Base-by-base conservation (phyloP, 768 basidiomycete genomes). In the Sarcomyxa edulis region DNA sequence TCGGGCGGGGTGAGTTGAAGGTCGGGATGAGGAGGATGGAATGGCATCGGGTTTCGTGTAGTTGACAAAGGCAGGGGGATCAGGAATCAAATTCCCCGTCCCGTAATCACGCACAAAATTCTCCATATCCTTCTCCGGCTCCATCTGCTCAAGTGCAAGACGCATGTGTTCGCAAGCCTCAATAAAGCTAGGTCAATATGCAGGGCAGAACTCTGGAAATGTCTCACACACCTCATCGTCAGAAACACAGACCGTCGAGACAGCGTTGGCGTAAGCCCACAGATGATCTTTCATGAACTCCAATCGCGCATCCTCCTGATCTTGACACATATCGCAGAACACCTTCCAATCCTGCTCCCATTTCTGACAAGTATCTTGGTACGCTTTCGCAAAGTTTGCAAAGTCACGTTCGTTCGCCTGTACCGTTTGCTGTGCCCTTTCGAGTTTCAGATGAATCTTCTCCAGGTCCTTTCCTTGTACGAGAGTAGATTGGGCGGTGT, bases 321-420 rank as follows among this genome's bases (percentile, higher is more conserved):
- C 96, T 61, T 99, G 96, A 45, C 90, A 90, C 30, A 76, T 78
- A 59, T 99, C 96, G 54, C 91, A 94, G 62, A 96, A 98, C 3
- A 66, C 67, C 60, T 89, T 94, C 96, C 96, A 99, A 43, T 89
- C 84, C 45, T 74, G 69, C 55, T 96, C 93, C 96, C 95, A 98
- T 52, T 85, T 84, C 35, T 65, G 70, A 15, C 75, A 71, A 10
- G 90, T 95, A 35, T 89, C 86, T 47, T 79, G 76, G 27, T 96
- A 60, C 0, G 80, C 83, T 39, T 76, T 77, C 3, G 87, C 78
- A 55, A 92, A 93, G 54, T 86, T 87, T n/a, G 76, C 72, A 53
- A 91, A 97, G 44, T 99, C 96, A 25, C 84, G 76, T 61, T 98
- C 93, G 56, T 96, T 96, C 6, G 76, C 73, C 42, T 84, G 83